Conservation (phyloP, 2,329 filamentous ascomycete species). For the Cladophialophora psammophila region DNA sequence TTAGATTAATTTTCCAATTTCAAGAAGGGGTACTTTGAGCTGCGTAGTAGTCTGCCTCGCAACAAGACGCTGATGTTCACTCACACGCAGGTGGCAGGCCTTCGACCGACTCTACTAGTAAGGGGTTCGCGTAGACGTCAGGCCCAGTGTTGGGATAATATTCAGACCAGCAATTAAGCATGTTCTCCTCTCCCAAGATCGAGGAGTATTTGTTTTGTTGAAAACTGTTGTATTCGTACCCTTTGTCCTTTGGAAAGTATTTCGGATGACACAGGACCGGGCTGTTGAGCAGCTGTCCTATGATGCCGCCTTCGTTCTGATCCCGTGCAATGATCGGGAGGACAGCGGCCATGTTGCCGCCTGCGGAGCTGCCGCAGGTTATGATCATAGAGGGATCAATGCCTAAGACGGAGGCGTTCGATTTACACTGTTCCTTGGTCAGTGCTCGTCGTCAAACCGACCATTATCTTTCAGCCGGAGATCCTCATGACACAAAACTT, state of each 20-base stretch:
- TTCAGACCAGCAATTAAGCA: neutral
- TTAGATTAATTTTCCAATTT: neutral
- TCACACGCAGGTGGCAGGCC: conserved; percentile 1
- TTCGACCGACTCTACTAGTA: neutral
- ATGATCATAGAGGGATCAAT: conserved; percentile 15
- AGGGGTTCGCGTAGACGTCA: neutral
- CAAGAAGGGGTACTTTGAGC: neutral
- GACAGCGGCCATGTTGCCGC: conserved; percentile 10
- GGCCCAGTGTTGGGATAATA: neutral
- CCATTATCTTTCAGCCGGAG: too few relatives aligned
- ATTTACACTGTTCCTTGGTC: neutral
- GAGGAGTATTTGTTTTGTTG: conserved; percentile 10
- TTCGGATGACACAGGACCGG: conserved; percentile 20
- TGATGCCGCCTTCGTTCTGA: neutral
- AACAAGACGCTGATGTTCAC: neutral
- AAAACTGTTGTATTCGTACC: conserved; percentile 18
- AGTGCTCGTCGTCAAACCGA: too few relatives aligned
- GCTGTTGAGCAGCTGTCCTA: conserved; percentile 20
- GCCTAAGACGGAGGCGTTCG: neutral
- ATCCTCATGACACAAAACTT: too few relatives aligned
- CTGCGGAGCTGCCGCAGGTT: conserved; percentile 6
- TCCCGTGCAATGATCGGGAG: conserved; percentile 6
- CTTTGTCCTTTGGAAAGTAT: conserved; percentile 19
- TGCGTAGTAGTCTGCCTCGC: neutral
- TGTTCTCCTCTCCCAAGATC: conserved; percentile 8